These are phyloP conservation scores for Euphorbia tirucalli DNA, from an alignment of 345 rosid genomes.

Conservation along the genomic window DNA sequence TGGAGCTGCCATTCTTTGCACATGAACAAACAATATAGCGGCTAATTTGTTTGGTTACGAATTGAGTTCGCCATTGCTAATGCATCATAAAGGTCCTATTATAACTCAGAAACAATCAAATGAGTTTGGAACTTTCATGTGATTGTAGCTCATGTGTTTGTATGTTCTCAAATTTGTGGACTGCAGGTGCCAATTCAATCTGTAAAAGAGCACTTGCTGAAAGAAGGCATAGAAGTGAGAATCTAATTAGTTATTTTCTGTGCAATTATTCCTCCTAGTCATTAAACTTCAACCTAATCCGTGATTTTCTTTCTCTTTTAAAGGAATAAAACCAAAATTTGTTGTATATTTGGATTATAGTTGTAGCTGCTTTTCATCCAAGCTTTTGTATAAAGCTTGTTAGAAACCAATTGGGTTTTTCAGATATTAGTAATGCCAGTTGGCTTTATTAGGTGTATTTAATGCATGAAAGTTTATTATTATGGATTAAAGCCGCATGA, in stretches of 20 bases:
- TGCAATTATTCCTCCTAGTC: neutral
- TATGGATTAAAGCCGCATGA: too few relatives aligned
- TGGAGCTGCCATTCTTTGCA: constrained; percentile 9
- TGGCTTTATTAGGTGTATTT: too few relatives aligned
- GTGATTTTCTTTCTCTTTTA: neutral
- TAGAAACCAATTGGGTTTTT: too few relatives aligned
- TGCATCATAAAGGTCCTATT: too few relatives aligned
- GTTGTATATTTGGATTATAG: neutral
- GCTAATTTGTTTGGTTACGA: neutral
- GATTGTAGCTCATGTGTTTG: too few relatives aligned
- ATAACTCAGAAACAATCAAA: neutral
- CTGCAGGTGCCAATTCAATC: constrained; percentile 74
- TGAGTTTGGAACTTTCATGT: neutral
- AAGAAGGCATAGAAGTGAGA: constrained; percentile 73
- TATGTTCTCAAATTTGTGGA: constrained; percentile 4
- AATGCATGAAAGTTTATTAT: too few relatives aligned
- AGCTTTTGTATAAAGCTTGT: neutral
- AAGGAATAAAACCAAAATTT: neutral
- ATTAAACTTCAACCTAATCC: neutral
- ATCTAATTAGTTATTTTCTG: constrained; percentile 21
- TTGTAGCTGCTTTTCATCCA: neutral
- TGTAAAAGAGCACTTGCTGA: constrained; percentile 73
- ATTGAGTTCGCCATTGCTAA: neutral
- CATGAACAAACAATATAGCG: neutral
- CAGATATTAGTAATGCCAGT: too few relatives aligned